These are phyloP conservation scores for Vanrija sp. DNA, from an alignment of 1,284 basidiomycete species.

Conservation along the genomic window DNA sequence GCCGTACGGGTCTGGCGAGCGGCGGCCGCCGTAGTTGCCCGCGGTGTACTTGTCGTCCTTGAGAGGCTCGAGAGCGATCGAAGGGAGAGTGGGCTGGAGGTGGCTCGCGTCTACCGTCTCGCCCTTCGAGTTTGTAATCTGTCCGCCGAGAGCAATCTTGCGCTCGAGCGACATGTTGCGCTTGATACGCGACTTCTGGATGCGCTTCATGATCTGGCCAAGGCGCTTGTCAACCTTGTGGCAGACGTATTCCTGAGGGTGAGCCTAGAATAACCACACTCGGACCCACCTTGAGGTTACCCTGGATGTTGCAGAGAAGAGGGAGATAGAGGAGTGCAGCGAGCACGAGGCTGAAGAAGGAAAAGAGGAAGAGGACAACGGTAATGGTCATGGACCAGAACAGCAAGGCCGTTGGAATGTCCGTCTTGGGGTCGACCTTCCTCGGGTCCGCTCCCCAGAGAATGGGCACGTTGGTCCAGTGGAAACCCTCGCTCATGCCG, in stretches of 20 bases:
- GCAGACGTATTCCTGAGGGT: slow-evolving; percentile 76
- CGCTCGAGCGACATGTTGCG: slow-evolving; percentile 78
- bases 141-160: slow-evolving; percentile 82
- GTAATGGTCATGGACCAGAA: slow-evolving; percentile 88
- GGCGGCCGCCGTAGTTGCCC: too few species aligned
- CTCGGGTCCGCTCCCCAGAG: background rate
- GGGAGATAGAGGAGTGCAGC: slow-evolving; percentile 89
- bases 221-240: slow-evolving; percentile 99
- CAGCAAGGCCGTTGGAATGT: slow-evolving; percentile 70
- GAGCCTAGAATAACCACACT: too few species aligned
- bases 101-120: slow-evolving; percentile 59
- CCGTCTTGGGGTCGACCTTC: slow-evolving; percentile 38
- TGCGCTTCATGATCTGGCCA: slow-evolving; percentile 84
- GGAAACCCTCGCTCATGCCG: too few species aligned
- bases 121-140: slow-evolving; percentile 91
- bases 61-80: slow-evolving; percentile 76
- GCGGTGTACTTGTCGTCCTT: slow-evolving; percentile 65
- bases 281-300: slow-evolving; percentile 67
- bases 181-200: slow-evolving; percentile 77
- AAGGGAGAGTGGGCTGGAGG: slow-evolving; percentile 93
- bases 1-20: too few species aligned
- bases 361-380: slow-evolving; percentile 78
- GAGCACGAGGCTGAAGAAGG: slow-evolving; percentile 71
- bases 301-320: slow-evolving; percentile 88
- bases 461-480: slow-evolving; percentile 12